Evolutionary conservation across 2,329 filamentous ascomycete species (phyloP), one percentile per base, ranked within the genome.

Genomic region (Xylaria sp.): DNA sequence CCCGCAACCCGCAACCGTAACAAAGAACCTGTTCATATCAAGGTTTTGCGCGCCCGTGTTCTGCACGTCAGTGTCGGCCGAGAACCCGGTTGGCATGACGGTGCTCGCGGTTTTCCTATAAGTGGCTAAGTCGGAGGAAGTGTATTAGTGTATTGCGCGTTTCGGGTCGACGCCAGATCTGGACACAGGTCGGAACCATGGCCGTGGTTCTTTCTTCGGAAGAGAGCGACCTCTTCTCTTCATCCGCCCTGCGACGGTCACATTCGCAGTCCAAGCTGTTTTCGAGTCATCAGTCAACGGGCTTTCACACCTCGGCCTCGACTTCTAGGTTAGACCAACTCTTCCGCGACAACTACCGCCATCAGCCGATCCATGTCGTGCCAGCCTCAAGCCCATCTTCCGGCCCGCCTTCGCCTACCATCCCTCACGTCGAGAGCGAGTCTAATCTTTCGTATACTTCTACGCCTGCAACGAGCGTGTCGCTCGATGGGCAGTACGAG

Each of bases 391-490:
- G 81, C 56, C 79, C 81, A 11, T 89, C 87, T 3, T 88, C 88
- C 2, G 80, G 82, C 2, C 82, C 86, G n/a, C 88, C 87, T 0
- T 89, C 88, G 38, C 87, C 88, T 31, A 82, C 82, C 62, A 84
- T 84, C 15, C 70, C 84, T 42, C 83, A 85, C 64, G 81, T 81
- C 63, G 87, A 88, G 70, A 87, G 81, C 77, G 89, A 71, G 54
- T 62, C 81, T 26, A 82, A 85, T 65, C 84, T 85, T 4, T 90
- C 89, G 1, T 87, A 85, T 76, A 83, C 84, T 28, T 91, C 90
- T 2, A 92, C 89, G 3, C 86, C 89, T 4, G 85, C 87, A 20
- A 90, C 88, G 74, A 90, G 86, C 72, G 80, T 90, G 63, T 91
- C 89, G 13, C 80, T 91, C 63, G 85, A 87, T 63, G 87, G 85